phyloP scores from a whole-genome alignment of 441 rosid genomes.

The Lepidium campestre region DNA sequence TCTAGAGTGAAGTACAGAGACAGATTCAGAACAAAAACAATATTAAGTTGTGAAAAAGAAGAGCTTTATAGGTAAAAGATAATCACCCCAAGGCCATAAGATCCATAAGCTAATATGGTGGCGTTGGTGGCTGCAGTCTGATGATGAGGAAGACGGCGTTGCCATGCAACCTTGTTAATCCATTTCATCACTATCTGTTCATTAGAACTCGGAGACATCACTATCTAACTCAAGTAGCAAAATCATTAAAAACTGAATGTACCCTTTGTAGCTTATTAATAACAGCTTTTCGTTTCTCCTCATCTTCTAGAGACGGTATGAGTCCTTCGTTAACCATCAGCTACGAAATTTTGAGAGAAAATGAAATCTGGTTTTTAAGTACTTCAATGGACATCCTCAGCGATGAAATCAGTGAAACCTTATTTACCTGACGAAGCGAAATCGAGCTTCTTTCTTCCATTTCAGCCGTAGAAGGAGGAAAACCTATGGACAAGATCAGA shows the following conservation, averaged over 20 bases:
- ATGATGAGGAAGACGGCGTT: slow-evolving; percentile 36
- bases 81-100: slow-evolving; percentile 55
- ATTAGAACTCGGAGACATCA: neutral
- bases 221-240: neutral
- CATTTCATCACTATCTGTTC: slow-evolving; percentile 45
- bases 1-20: too few species aligned
- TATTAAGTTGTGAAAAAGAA: neutral
- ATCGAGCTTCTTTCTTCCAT: slow-evolving; percentile 33
- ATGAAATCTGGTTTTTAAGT: neutral
- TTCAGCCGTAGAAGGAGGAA: slow-evolving; percentile 13
- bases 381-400: neutral
- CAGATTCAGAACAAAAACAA: neutral
- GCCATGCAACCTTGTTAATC: slow-evolving; percentile 52
- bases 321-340: slow-evolving; percentile 36
- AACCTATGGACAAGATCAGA: slow-evolving; percentile 4
- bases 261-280: slow-evolving; percentile 33
- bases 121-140: slow-evolving; percentile 37
- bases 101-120: slow-evolving; percentile 48
- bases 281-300: slow-evolving; percentile 34
- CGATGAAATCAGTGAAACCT: neutral
- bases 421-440: slow-evolving; percentile 39
- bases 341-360: slow-evolving; percentile 6
- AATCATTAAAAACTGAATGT: neutral
- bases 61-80: neutral
- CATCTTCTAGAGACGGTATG: slow-evolving; percentile 37